Percentiles rank a stretch among this genome's conserved stretches.
phyloP scores from a whole-genome alignment of 2,329 filamentous ascomycete genomes.

The Nigrospora oryzae region DNA sequence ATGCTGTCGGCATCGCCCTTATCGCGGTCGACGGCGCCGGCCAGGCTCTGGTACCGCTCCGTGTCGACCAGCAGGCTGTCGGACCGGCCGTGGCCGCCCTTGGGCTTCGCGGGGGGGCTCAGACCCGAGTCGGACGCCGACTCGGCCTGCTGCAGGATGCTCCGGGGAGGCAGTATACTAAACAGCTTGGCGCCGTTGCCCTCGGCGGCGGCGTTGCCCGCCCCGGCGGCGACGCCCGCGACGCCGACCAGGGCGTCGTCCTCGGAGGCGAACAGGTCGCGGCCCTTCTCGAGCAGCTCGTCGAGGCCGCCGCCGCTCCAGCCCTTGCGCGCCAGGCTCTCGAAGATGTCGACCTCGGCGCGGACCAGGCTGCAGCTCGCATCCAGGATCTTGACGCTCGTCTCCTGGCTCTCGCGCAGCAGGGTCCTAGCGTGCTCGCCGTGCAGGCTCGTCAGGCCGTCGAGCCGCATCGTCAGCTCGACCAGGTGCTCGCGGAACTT shows the following conservation, averaged over 20 bases:
- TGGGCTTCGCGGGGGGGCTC: constrained; percentile 1
- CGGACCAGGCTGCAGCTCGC: constrained; percentile 57
- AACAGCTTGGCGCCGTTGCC: constrained; percentile 43
- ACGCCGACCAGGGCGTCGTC: constrained; percentile 16
- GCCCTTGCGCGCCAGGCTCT: constrained; percentile 57
- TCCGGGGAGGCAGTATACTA: constrained; percentile 55
- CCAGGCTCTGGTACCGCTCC: constrained; percentile 50
- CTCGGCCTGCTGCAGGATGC: constrained; percentile 45
- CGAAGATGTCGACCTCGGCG: constrained; percentile 63
- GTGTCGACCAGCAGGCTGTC: constrained; percentile 47
- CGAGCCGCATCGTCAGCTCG: constrained; percentile 51
- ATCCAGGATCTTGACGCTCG: constrained; percentile 53
- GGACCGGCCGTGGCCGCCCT: constrained; percentile 30
- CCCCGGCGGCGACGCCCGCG: constrained; percentile 15
- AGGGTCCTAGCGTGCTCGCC: constrained; percentile 51
- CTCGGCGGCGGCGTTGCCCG: constrained; percentile 19
- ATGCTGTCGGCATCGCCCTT: constrained; percentile 39
- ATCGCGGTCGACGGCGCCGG: constrained; percentile 33
- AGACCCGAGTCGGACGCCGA: constrained; percentile 27
- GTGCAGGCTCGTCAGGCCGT: constrained; percentile 53
- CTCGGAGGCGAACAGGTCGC: constrained; percentile 47
- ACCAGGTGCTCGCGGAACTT: constrained; percentile 56
- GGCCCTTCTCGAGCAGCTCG: constrained; percentile 55
- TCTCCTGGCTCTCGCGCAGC: constrained; percentile 56
- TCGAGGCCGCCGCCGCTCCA: constrained; percentile 61